Evolutionary conservation across 2,329 filamentous ascomycete genomes (phyloP), one percentile per base, ranked within the genome.

Genomic region (Stagonosporopsis rhizophila): DNA sequence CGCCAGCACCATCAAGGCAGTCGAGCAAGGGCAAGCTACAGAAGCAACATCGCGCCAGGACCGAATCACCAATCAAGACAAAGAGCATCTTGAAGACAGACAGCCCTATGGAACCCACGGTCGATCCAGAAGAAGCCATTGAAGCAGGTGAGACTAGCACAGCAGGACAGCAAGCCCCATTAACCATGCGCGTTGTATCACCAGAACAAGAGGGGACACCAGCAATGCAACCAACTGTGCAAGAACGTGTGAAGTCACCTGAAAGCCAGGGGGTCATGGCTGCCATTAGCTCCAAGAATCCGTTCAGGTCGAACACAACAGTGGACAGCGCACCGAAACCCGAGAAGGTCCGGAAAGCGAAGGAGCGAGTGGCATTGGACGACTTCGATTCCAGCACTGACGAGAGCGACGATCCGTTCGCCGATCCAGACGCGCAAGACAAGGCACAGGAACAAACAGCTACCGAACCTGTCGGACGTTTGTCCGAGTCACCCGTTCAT

Each of bases 401-500:
- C 44, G 81, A 78, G 39, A 77, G 79, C 42, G 77, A 76, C 17
- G 77, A 83, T 60, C 79, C 80, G 2, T 78, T 80, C 41, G 66
- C 72, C 45, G 68, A 78, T 44, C 68, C 77, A 52, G 73, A 72
- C 45, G 69, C 76, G 44, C 66, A 75, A 39, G 64, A 74, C 32
- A 65, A 72, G 46, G 27, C 58, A 20, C 62, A 61, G 50, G 49
- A 63, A 15, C 56, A 64, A 19, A 39, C 54, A 19, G 48, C 67
- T 1, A 38, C 57, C 9, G 70, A 74, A 37, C 44, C 66, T 32
- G 58, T 60, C 17, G 71, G 67, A 30, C 70, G 72, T 38, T 73
- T 87, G 35, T 87, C 87, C 6, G 89, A 91, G 72, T 92, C 89
- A 3, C 89, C 89, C 3, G 82, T 89, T 2, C 81, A 88, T 58